Base-by-base conservation (phyloP, 2,329 filamentous ascomycete species). In the Aureobasidium sp. region DNA sequence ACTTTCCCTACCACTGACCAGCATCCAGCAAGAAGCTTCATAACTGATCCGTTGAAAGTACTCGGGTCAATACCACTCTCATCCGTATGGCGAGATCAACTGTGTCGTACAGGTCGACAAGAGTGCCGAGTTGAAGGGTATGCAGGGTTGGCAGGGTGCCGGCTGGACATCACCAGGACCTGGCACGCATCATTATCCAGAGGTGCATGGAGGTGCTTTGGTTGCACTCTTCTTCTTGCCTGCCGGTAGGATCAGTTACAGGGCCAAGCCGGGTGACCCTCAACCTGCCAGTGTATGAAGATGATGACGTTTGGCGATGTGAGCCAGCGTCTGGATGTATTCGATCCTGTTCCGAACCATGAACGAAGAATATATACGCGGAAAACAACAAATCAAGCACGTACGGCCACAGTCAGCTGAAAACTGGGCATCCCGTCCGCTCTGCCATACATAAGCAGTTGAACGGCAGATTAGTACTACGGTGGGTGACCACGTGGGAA, bases 111-210 rank as follows among this genome's bases (percentile, higher is more conserved):
- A 78, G 66, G 71, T 84, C 14, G 80, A 82, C 62, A 64, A 74
- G 5, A 70, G 66, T 4, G 79, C 81, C 1, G 77, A 84, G 71
- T 67, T 84, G 54, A 81, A 76, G 70, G 81, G 81, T 6, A 79
- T 84, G 80, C 75, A 77, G 59, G 80, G 80, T 1, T 84, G 81
- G 82, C 78, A 80, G 67, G 80, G 79, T 0, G 77, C 78, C 0
- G 82, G 82, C 0, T 85, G 82, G 81, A 84, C 82, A 24, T 76
- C 74, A 48, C 79, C 80, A 0, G 81, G 78, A 0, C 76, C 81
- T 0, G 82, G 81, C 0, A 83, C 81, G 31, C 81, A 84, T 70
- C 81, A 84, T 69, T 83, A 82, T 68, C 81, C 82, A 2, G 72
- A 82, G 56, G 80, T 79, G 15, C 71, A 80, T 14, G 1, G 76